These are phyloP conservation scores for Fusarium coicis DNA, from an alignment of 2,329 filamentous ascomycete genomes.

Conservation along the genomic window DNA sequence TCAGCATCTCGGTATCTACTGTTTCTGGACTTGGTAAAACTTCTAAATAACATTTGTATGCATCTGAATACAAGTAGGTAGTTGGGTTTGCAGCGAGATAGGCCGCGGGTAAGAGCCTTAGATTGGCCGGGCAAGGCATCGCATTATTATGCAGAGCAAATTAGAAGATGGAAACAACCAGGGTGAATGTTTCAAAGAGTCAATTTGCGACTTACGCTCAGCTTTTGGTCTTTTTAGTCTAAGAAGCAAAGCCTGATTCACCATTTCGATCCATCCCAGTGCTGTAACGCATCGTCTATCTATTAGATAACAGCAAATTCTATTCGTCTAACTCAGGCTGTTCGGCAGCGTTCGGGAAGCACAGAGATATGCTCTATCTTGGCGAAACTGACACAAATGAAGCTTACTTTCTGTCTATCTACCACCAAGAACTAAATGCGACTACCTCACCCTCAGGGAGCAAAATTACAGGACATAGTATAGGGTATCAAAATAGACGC, in stretches of 20 bases:
- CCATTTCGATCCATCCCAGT: not conserved
- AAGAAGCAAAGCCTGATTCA: not conserved
- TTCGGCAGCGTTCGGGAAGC: not conserved
- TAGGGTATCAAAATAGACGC: not conserved
- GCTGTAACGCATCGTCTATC: not conserved
- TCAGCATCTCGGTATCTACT: not conserved
- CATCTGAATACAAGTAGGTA: not conserved
- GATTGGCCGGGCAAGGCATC: not conserved
- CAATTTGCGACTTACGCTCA: not conserved
- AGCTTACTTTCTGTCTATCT: not conserved
- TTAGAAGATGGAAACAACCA: too few species aligned
- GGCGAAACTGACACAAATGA: not conserved
- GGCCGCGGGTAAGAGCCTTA: not conserved
- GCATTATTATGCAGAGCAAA: not conserved
- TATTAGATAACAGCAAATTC: not conserved
- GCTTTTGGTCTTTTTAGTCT: not conserved
- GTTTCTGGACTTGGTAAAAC: not conserved
- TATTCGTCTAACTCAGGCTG: not conserved
- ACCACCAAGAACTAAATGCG: not conserved
- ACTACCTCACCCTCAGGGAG: not conserved
- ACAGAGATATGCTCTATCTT: not conserved
- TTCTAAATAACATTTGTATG: not conserved
- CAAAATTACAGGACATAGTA: not conserved
- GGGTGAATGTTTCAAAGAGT: not conserved
- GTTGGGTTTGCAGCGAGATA: not conserved